Evolutionary conservation across 2,329 filamentous ascomycete genomes (phyloP).

Genomic region (Cordyceps javanica): DNA sequence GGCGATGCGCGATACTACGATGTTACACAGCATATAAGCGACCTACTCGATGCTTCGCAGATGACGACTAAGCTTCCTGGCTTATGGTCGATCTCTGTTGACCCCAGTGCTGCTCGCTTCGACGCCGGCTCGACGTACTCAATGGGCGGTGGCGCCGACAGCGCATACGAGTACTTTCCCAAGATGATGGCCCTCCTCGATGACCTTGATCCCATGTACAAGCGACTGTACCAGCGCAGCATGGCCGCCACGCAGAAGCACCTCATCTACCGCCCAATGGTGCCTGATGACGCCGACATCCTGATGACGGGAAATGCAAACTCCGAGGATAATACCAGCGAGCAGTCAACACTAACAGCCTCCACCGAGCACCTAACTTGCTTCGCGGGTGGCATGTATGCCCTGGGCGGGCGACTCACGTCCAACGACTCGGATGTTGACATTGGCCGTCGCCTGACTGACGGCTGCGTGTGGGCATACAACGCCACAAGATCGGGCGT

Average conservation of each 20-base stretch:
- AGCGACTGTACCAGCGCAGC: slow-evolving; percentile 54
- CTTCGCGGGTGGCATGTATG: slow-evolving; percentile 61
- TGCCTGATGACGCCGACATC: slow-evolving; percentile 54
- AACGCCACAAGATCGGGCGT: slow-evolving; percentile 44
- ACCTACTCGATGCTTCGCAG: slow-evolving; percentile 60
- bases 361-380: slow-evolving; percentile 52
- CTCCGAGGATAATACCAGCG: background rate
- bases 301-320: slow-evolving; percentile 47
- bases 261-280: slow-evolving; percentile 65
- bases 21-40: slow-evolving; percentile 63
- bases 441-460: slow-evolving; percentile 41
- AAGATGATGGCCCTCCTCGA: slow-evolving; percentile 61
- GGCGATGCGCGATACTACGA: slow-evolving; percentile 67
- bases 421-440: slow-evolving; percentile 37
- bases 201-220: slow-evolving; percentile 53
- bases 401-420: slow-evolving; percentile 54
- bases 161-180: slow-evolving; percentile 53
- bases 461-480: slow-evolving; percentile 54
- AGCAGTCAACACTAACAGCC: slow-evolving; percentile 33
- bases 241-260: slow-evolving; percentile 55
- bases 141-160: slow-evolving; percentile 48
- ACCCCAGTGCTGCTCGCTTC: slow-evolving; percentile 45
- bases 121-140: slow-evolving; percentile 35
- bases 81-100: slow-evolving; percentile 63
- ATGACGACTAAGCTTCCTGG: slow-evolving; percentile 63